phyloP scores from a whole-genome alignment of 805 yeast genomes.

The Nakazawaea wyomingensis region DNA sequence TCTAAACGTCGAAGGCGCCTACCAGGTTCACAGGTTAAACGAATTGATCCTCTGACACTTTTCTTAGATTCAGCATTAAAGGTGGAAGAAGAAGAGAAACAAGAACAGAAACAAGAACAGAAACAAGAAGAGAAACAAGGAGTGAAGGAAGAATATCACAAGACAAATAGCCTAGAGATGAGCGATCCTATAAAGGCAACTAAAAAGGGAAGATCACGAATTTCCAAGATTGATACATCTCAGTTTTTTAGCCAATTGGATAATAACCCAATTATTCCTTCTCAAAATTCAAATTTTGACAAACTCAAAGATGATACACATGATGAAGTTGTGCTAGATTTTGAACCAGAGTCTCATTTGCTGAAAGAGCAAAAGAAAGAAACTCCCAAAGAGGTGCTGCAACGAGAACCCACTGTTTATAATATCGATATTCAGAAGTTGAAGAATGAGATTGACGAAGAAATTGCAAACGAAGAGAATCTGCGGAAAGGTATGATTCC shows the following conservation, averaged over 20 bases:
- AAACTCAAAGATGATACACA: not conserved
- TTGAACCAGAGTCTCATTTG: constrained; percentile 3
- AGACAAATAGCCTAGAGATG: no score
- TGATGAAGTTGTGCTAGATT: constrained; percentile 2
- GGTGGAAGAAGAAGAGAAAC: no score
- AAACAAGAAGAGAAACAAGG: no score
- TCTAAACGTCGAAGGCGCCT: not conserved
- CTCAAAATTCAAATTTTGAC: not conserved
- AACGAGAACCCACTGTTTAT: not conserved
- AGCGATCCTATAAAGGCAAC: not conserved
- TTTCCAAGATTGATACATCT: not conserved
- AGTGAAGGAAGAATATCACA: no score
- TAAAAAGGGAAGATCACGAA: not conserved
- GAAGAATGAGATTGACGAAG: not conserved
- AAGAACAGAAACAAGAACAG: no score
- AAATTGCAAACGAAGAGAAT: not conserved
- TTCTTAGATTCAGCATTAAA: not conserved
- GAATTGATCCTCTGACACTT: constrained; percentile 5
- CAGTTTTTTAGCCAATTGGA: constrained; percentile 4
- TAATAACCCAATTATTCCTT: not conserved
- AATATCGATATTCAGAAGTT: constrained; percentile 5
- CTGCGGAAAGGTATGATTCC: not conserved
- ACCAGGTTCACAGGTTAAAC: not conserved
- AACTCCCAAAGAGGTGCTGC: not conserved
- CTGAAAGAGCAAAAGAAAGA: not conserved